Percentiles rank a stretch among this genome's conserved stretches.
phyloP scores from a whole-genome alignment of 1,284 basidiomycete species.

The Porogramme epimiltina region DNA sequence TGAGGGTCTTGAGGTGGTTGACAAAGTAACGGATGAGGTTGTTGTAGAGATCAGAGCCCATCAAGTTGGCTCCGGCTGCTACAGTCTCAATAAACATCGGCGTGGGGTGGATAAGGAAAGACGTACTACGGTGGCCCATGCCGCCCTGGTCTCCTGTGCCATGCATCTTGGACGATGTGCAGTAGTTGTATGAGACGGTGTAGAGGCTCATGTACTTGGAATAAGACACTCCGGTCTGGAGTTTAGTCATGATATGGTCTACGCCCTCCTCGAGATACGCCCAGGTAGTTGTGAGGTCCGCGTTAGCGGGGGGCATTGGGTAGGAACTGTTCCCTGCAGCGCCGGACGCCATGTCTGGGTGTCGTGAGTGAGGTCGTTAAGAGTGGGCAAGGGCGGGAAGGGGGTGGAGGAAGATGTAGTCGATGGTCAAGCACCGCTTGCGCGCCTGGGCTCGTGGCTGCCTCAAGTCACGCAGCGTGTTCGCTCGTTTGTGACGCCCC shows the following conservation, averaged over 20 bases:
- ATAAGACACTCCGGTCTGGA: slow-evolving; percentile 89
- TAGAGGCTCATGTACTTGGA: slow-evolving; percentile 93
- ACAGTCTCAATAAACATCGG: slow-evolving; percentile 23
- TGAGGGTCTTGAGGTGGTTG: slow-evolving; percentile 69
- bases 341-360: slow-evolving; percentile 26
- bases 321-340: slow-evolving; percentile 22
- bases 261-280: slow-evolving; percentile 86
- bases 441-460: slow-evolving; percentile 17
- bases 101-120: slow-evolving; percentile 9
- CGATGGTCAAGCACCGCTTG: slow-evolving; percentile 21
- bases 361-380: slow-evolving; percentile 2
- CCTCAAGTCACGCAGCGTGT: slow-evolving; percentile 17
- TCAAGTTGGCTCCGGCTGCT: slow-evolving; percentile 88
- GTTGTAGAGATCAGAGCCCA: slow-evolving; percentile 94
- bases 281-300: slow-evolving; percentile 88
- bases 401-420: slow-evolving; percentile 14
- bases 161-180: slow-evolving; percentile 88
- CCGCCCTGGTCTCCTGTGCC: slow-evolving; percentile 51
- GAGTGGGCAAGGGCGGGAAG: neutral
- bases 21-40: slow-evolving; percentile 87
- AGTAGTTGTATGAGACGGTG: slow-evolving; percentile 96
- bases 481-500: neutral
- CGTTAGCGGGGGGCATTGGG: slow-evolving; percentile 62
- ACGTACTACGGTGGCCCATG: slow-evolving; percentile 63
- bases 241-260: slow-evolving; percentile 90